Base-by-base conservation (phyloP, 768 basidiomycete genomes). In the Jaapia argillacea region DNA sequence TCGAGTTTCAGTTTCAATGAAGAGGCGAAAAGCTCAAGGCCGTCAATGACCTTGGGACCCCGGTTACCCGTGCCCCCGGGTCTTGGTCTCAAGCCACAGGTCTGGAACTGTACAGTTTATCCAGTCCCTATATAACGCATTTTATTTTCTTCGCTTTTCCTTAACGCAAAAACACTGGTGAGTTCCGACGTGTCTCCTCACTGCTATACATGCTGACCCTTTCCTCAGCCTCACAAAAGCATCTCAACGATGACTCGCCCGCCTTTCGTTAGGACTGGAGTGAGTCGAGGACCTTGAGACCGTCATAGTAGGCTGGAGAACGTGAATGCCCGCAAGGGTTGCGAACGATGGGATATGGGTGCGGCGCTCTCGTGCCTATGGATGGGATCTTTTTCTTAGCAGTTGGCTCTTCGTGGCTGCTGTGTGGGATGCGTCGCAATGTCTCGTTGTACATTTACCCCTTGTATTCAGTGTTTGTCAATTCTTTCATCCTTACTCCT, bases 201-300 rank as follows among this genome's bases (percentile, higher is more conserved):
- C 47, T 2, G 22, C 33, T n/a, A 21, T 2, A 10, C 18, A 37
- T 27, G 38, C 57, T 65, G 42, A 59, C 48, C 18, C 12, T 24
- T 42, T 26, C 27, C 42, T 41, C 49, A 86, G 84, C 75, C 74
- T 58, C 66, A 67, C 58, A 76, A 85, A 89, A 89, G 86, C 86
- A 88, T 88, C 86, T 87, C 81, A 74, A 79, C 71, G 82, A 88
- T 55, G 85, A 77, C 65, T 67, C 65, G 78, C 73, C 76, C 82
- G 74, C 85, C 75, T 60, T 48, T 48, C 36, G 60, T n/a, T 50
- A 65, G 77, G 83, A 82, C 66, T 74, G 75, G 75, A 55, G 81
- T 66, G 71, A 75, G 70, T 84, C 81, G 72, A 86, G 74, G 86
- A 88, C 77, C 68, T 77, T 70, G 85, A 81, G 86, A 88, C 82